Evolutionary conservation across 176 grass and related monocot species (phyloP).

Genomic region (maize (Zea mays)): DNA sequence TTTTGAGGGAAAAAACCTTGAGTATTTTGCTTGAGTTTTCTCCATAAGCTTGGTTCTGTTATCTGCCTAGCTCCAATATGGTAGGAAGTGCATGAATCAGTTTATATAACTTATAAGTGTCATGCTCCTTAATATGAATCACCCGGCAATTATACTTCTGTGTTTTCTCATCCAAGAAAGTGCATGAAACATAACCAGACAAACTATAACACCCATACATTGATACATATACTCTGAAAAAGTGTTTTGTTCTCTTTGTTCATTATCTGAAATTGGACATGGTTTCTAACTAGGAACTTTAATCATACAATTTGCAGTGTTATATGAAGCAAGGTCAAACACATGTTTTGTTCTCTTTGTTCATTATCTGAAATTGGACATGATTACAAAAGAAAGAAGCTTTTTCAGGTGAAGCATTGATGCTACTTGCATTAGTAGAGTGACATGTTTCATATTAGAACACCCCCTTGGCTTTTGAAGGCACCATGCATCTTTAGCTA

Average conservation of each 20-base stretch:
- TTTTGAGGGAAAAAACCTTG: not conserved
- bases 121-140: conserved; percentile 6
- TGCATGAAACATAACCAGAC: not conserved
- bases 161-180: conserved; percentile 19
- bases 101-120: not conserved
- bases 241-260: conserved; percentile 21
- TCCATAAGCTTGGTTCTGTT: not conserved
- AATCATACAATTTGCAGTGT: conserved; percentile 79
- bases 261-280: conserved; percentile 3
- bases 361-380: conserved; percentile 45
- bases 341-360: conserved; percentile 12
- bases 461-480: not conserved
- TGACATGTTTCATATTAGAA: not conserved
- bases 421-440: not conserved
- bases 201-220: not conserved
- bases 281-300: conserved; percentile 24
- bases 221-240: not conserved
- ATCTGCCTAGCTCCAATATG: not conserved
- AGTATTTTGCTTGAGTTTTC: not conserved
- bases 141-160: not conserved
- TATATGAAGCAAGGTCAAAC: conserved; percentile 92
- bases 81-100: not conserved
- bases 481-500: not conserved
- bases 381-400: conserved; percentile 62
- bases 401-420: conserved; percentile 67